Conservation (phyloP, 1,139 yeast species). For the Blastobotrys serpentis region DNA sequence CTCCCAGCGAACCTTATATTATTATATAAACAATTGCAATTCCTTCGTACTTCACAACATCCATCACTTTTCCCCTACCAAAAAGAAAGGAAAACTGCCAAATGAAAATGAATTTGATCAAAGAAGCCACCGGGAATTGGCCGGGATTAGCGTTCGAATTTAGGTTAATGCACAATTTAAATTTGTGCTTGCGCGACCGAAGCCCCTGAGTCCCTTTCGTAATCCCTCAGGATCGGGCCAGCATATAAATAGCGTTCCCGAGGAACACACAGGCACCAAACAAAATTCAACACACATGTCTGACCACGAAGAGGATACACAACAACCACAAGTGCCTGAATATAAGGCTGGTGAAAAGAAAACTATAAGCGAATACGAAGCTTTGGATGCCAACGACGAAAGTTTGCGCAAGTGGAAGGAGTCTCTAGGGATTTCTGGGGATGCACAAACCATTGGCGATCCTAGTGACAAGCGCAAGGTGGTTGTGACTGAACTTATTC, state of each 20-base stretch:
- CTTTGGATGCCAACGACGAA: slow-evolving; percentile 84
- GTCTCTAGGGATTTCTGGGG: slow-evolving; percentile 65
- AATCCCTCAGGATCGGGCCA: not conserved
- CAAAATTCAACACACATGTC: slow-evolving; percentile 8
- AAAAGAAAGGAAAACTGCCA: no score
- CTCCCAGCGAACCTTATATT: no score
- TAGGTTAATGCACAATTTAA: not conserved
- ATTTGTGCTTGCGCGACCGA: not conserved
- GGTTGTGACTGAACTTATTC: slow-evolving; percentile 73
- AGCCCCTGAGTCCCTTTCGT: not conserved
- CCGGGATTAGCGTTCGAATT: slow-evolving; percentile 1
- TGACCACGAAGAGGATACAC: slow-evolving; percentile 9
- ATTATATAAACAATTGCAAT: no score
- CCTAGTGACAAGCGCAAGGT: slow-evolving; percentile 76
- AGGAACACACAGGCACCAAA: not conserved
- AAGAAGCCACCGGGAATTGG: not conserved
- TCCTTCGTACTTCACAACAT: no score
- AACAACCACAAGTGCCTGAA: slow-evolving; percentile 19
- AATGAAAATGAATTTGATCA: no score
- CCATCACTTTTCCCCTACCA: no score
- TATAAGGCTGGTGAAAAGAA: slow-evolving; percentile 83
- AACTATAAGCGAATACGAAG: slow-evolving; percentile 79
- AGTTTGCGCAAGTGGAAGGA: slow-evolving; percentile 92
- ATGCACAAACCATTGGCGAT: slow-evolving; percentile 39
- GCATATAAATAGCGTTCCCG: slow-evolving; percentile 1